Percentiles rank a stretch among this genome's conserved stretches.
These are phyloP conservation scores for Lactuca saligna DNA, from an alignment of 129 eudicot species.

Conservation along the genomic window DNA sequence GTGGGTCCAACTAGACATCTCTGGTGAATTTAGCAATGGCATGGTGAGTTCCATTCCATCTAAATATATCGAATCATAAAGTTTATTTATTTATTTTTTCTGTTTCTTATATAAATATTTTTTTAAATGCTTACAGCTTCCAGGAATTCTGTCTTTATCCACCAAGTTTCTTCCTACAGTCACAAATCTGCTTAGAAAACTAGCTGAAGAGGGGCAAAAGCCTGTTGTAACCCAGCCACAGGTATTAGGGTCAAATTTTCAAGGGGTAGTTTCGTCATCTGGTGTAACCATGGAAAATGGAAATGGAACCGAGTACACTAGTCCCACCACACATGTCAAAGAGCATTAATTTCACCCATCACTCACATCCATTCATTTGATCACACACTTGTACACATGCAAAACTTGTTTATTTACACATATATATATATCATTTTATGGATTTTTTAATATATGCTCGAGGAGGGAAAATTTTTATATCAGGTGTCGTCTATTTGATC, in stretches of 20 bases:
- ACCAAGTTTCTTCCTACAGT: conserved; percentile 83
- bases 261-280: conserved; percentile 65
- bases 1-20: conserved; percentile 95
- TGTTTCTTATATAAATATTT: too few relatives aligned
- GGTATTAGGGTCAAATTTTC: conserved; percentile 31
- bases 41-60: conserved; percentile 54
- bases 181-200: conserved; percentile 79
- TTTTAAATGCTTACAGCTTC: conserved; percentile 52
- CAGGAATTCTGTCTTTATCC: conserved; percentile 78
- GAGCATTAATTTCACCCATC: conserved; percentile 14
- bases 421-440: conserved; percentile 23
- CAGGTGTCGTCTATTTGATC: conserved; percentile 9
- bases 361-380: neutral
- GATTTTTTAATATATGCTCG: conserved; percentile 7
- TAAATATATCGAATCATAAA: too few relatives aligned
- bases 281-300: conserved; percentile 61
- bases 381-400: conserved; percentile 8
- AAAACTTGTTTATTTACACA: conserved; percentile 19
- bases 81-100: neutral
- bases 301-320: conserved; percentile 69
- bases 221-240: conserved; percentile 38
- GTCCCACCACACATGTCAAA: conserved; percentile 39
- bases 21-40: conserved; percentile 85
- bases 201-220: conserved; percentile 88
- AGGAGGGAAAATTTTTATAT: neutral